A percentile compares a stretch with the other conserved stretches of the same genome.
These are phyloP conservation scores for Pistacia vera DNA, from an alignment of 345 rosid genomes.

Conservation along the genomic window DNA sequence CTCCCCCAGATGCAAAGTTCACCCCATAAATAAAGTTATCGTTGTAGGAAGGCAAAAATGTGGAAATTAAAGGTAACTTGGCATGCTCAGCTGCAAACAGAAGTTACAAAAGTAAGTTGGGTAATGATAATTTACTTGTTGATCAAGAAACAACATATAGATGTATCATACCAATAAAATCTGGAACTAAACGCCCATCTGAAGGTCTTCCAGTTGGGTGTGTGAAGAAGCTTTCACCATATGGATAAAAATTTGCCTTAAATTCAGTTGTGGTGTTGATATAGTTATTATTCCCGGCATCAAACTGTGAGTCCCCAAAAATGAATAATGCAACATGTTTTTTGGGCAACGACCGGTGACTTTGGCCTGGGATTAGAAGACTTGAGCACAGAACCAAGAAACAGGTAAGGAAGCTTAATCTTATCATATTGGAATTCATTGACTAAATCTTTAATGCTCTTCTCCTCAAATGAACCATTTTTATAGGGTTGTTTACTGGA, in stretches of 20 bases:
- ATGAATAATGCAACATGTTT: constrained; percentile 37
- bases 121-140: too few species aligned
- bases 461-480: not conserved
- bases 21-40: constrained; percentile 35
- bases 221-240: constrained; percentile 30
- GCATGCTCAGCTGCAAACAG: not conserved
- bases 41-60: constrained; percentile 42
- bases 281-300: constrained; percentile 38
- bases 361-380: constrained; percentile 1
- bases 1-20: constrained; percentile 56
- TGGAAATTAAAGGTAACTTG: constrained; percentile 48
- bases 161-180: constrained; percentile 26
- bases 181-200: constrained; percentile 29
- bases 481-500: not conserved
- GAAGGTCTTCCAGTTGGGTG: constrained; percentile 25
- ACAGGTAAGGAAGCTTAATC: constrained; percentile 4
- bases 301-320: constrained; percentile 42
- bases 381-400: constrained; percentile 16
- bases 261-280: constrained; percentile 16
- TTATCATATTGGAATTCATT: not conserved
- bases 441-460: not conserved
- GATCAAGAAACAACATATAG: too few species aligned
- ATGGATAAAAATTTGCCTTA: constrained; percentile 34
- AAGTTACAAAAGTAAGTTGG: too few species aligned
- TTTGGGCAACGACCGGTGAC: not conserved